These are phyloP conservation scores for Trichoderma sp. DNA, from an alignment of 2,329 filamentous ascomycete genomes.

Conservation along the genomic window DNA sequence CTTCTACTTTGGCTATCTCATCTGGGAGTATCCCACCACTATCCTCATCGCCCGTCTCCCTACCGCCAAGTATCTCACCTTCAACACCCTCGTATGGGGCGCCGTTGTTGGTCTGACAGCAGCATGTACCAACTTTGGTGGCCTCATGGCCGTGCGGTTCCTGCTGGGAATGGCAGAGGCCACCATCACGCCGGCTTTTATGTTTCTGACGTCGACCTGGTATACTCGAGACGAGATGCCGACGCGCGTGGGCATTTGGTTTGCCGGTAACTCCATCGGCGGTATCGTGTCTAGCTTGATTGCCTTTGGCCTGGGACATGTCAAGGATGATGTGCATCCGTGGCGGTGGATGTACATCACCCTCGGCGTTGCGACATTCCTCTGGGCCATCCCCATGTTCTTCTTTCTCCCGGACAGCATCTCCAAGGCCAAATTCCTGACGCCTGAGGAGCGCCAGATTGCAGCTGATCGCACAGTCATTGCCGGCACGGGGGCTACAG, in stretches of 20 bases:
- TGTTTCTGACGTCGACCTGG: constrained; percentile 54
- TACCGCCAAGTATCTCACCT: constrained; percentile 45
- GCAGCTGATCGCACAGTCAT: constrained; percentile 47
- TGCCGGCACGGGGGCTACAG: constrained; percentile 51
- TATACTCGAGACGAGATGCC: constrained; percentile 49
- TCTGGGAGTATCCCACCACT: constrained; percentile 49
- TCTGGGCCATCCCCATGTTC: constrained; percentile 50
- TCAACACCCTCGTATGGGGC: constrained; percentile 50
- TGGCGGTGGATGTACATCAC: constrained; percentile 61
- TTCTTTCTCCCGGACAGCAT: constrained; percentile 53
- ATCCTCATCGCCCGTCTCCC: constrained; percentile 47
- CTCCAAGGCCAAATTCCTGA: constrained; percentile 57
- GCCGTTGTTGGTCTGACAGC: constrained; percentile 43
- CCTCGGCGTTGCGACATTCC: constrained; percentile 49
- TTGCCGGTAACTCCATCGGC: constrained; percentile 50
- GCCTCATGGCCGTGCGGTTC: constrained; percentile 50
- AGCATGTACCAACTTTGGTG: constrained; percentile 45
- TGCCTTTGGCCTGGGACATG: constrained; percentile 56
- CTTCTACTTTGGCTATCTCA: constrained; percentile 47
- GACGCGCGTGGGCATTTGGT: constrained; percentile 55
- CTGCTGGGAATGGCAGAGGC: constrained; percentile 55
- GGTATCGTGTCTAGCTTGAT: constrained; percentile 49
- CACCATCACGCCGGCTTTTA: constrained; percentile 51
- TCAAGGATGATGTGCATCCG: constrained; percentile 44
- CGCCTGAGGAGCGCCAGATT: constrained; percentile 48